Base-by-base conservation (phyloP, 1,139 yeast genomes). In the Taphrina communis region DNA sequence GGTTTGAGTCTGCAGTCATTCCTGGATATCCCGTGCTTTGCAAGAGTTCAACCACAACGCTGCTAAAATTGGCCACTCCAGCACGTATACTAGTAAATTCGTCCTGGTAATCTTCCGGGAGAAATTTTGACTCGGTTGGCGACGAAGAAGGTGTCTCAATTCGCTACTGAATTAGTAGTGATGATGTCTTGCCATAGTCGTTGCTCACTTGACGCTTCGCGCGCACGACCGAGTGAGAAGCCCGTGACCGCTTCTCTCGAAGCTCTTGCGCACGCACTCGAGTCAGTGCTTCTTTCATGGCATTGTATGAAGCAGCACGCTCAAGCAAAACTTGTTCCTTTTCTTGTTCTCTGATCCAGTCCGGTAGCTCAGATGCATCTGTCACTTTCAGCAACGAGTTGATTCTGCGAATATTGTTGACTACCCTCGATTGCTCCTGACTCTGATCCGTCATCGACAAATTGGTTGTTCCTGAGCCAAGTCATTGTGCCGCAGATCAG, bases 401-500 rank as follows among this genome's bases (percentile, higher is more conserved):
- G 31, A 25, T 25, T 25, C 31, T 25, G 31, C 31, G 31, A 25
- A 25, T 25, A 25, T 25, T 25, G 31, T 25, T 25, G 31, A 25
- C 31, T 25, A 25, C 31, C 31, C 19, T 14, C 25, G 42, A 8
- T 42, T 9, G 55, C 9, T 12, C n/a, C 48, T 63, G 76, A 51
- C 21, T 35, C 58, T 39, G 60, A 39, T 19, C 69, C 72, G 63
- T 71, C 46, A 71, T 69, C 35, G 71, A 71, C 72, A 25, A 77
- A 74, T 35, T 87, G 88, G 73, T 84, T 80, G 52, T 86, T 84
- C 65, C 97, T 80, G 12, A 93, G 80, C 97, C 97, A 93, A 0
- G 95, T 85, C 86, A 93, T 83, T 0, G 95, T 81, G 0, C 96
- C 86, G 75, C 98, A 94, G 1, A 93, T 89, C 57, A 93, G 79